Base-by-base conservation (phyloP, 495 filamentous ascomycete genomes). In the Neurospora cerealis region DNA sequence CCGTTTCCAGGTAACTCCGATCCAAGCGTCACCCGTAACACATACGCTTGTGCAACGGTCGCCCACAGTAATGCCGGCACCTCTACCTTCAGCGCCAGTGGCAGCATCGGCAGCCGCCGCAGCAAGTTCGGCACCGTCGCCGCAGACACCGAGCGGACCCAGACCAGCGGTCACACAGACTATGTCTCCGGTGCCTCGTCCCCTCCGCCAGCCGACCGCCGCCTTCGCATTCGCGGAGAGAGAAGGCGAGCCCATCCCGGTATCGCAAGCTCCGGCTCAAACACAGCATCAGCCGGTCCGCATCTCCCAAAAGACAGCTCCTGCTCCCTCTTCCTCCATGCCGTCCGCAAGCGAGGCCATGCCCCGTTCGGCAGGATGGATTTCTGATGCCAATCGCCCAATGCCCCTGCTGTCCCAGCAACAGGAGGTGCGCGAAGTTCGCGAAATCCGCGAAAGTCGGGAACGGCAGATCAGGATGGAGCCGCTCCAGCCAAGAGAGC, bases 1-100 rank as follows among this genome's bases (percentile, higher is more conserved):
- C 15, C 81, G 83, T 41, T 85, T 85, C 78, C 84, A 83, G 73
- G 81, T 86, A 21, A 83, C 81, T 6, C 82, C 84, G 46, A 81
- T 78, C 41, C 82, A 81, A 69, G 78, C 78, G 11, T 73, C 76
- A 36, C 79, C 79, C 5, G 73, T 75, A 37, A 75, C 75, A 62
- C 76, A 81, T 70, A 39, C 75, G 21, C 73, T 77, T 41, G 72
- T 74, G 15, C 80, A 76, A 60, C 78, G 76, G 15, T 41, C 74
- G 2, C 74, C 72, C 28, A 32, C 62, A 17, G 71, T 73, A 0
- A 76, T 76, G 62, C 40, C 75, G 19, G 44, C 76, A 28, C 73
- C 79, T 15, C 41, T 78, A 1, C 66, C 75, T 9, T 44, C 75
- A 15, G 54, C 28, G 4, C 71, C 78, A 19, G 41, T 72, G 9